These are phyloP conservation scores for Lepidium aucheri DNA, from an alignment of 345 rosid species.

Conservation along the genomic window DNA sequence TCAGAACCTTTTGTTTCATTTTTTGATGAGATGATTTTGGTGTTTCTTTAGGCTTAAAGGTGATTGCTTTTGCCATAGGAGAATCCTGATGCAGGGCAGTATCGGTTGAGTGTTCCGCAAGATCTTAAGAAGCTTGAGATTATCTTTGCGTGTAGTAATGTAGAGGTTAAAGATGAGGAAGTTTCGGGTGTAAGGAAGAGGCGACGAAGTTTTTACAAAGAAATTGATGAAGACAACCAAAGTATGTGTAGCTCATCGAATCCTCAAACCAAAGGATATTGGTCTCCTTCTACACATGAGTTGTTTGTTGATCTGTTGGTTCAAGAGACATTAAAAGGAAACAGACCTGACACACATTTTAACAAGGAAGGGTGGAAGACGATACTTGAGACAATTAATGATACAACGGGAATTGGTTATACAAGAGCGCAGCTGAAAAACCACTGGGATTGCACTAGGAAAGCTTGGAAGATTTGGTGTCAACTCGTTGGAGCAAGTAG, in stretches of 20 bases:
- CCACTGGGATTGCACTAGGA: slow-evolving; percentile 44
- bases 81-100: slow-evolving; percentile 45
- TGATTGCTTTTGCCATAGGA: slow-evolving; percentile 21
- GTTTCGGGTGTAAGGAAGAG: slow-evolving; percentile 11
- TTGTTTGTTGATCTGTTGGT: slow-evolving; percentile 38
- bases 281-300: slow-evolving; percentile 42
- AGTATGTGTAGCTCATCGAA: slow-evolving; percentile 24
- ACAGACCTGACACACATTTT: slow-evolving; percentile 36
- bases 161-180: slow-evolving; percentile 10
- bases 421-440: slow-evolving; percentile 40
- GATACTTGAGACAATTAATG: slow-evolving; percentile 33
- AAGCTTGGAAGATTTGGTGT: slow-evolving; percentile 47
- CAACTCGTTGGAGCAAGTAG: slow-evolving; percentile 28
- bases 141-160: slow-evolving; percentile 28
- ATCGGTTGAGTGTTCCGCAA: slow-evolving; percentile 35
- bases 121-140: slow-evolving; percentile 33
- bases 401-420: slow-evolving; percentile 28
- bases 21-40: background rate
- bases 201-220: slow-evolving; percentile 2
- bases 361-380: slow-evolving; percentile 47
- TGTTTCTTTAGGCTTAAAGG: background rate
- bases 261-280: slow-evolving; percentile 31
- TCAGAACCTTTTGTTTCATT: background rate
- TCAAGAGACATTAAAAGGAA: slow-evolving; percentile 39
- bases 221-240: slow-evolving; percentile 16